Base-by-base conservation (phyloP, 2,329 filamentous ascomycete genomes). In the Sordariomycetes sp. region DNA sequence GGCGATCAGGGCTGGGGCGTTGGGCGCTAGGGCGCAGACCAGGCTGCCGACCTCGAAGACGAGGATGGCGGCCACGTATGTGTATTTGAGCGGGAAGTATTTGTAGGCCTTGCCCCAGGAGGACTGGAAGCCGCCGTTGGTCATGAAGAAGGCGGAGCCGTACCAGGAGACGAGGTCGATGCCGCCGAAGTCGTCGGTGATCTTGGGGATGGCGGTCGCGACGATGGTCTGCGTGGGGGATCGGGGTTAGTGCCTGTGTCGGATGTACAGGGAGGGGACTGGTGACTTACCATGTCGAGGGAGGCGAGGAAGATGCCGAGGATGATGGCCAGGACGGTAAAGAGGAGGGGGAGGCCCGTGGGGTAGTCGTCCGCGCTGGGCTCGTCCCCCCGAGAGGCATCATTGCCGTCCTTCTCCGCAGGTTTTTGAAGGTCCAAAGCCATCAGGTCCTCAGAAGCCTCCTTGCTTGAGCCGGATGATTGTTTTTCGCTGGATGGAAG, bases 41-140 rank as follows among this genome's bases (percentile, higher is more conserved):
- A 80, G 65, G 35, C 73, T 77, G 20, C 81, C 80, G 6, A 82
- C 58, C 65, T 82, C 80, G 58, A 85, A 82, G 58, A 82, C 70
- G 55, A 74, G 59, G 37, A 85, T 72, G 11, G 72, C 68, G 25
- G 68, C 35, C 5, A 83, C 68, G 64, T 79, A 84, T 0, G 73
- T 72, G 53, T 70, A 74, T 65, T 76, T 76, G 60, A 82, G 72
- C 8, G 75, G 69, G 63, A 69, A 76, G 59, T 76, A 76, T 18
- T 72, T 77, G 62, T 76, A 78, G 50, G 77, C 61, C 58, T 74
- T 75, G 37, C 72, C 72, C 57, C 72, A 77, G n/a, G 71, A 70
- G 53, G 74, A 73, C 64, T 77, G 74, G 63, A 75, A 71, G 59
- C 69, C 70, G 14, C 72, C 76, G 25, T 76, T 65, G 1, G 76